Percentiles rank a stretch among this genome's conserved stretches.
Evolutionary conservation across 2,329 filamentous ascomycete species (phyloP).

Genomic region (Talaromyces rugulosus): DNA sequence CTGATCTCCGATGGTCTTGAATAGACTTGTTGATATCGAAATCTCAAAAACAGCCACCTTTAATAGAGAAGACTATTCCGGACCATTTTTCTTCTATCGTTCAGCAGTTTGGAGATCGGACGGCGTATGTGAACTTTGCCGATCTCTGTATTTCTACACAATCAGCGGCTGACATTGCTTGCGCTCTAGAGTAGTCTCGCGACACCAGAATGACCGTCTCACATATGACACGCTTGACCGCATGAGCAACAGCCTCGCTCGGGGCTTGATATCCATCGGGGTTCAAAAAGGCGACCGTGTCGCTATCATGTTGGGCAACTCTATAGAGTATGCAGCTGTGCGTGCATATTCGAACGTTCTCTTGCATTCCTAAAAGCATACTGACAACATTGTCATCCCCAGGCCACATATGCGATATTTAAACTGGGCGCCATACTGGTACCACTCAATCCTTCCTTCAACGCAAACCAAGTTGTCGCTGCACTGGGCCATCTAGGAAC

Average conservation of each 20-base stretch:
- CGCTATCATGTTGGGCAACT: conserved; percentile 81
- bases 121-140: conserved; percentile 44
- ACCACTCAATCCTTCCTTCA: conserved; percentile 88
- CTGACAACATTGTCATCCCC: background rate
- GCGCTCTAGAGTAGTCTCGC: conserved; percentile 50
- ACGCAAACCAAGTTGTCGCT: conserved; percentile 68
- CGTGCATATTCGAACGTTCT: conserved; percentile 16
- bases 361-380: conserved; percentile 12
- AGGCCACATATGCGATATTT: conserved; percentile 77
- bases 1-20: background rate
- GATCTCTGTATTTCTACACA: background rate
- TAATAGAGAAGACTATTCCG: conserved; percentile 45
- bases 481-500: conserved; percentile 73
- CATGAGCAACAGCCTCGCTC: conserved; percentile 70
- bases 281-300: conserved; percentile 80
- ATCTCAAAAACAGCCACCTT: conserved; percentile 32
- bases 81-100: conserved; percentile 45
- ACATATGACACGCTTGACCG: conserved; percentile 73
- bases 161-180: background rate
- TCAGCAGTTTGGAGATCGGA: conserved; percentile 39
- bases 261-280: conserved; percentile 64
- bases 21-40: background rate
- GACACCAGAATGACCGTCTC: conserved; percentile 59
- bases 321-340: conserved; percentile 74
- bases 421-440: conserved; percentile 90